phyloP scores from a whole-genome alignment of 495 filamentous ascomycete genomes.

The Tuber melanosporum region DNA sequence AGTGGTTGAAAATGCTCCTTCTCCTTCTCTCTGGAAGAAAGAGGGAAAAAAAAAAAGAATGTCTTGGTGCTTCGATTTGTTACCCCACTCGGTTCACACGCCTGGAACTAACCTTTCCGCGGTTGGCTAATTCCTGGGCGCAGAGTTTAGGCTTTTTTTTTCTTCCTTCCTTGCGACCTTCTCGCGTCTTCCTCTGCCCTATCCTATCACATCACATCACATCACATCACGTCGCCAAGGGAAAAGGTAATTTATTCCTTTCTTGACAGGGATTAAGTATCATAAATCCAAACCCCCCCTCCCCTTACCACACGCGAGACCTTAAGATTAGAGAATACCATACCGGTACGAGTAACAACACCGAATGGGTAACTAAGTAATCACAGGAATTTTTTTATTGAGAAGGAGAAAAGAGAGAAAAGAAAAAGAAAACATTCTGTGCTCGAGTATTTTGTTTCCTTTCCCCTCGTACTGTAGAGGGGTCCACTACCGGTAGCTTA shows the following conservation, averaged over 20 bases:
- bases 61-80: constrained; percentile 3
- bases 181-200: constrained; percentile 33
- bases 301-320: neutral
- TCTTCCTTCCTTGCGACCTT: constrained; percentile 24
- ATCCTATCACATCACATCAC: constrained; percentile 26
- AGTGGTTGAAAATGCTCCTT: constrained; percentile 13
- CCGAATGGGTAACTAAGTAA: neutral
- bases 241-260: neutral
- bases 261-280: neutral
- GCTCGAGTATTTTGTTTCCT: neutral
- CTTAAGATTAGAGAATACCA: neutral
- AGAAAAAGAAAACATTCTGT: neutral
- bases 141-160: constrained; percentile 29
- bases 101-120: constrained; percentile 5
- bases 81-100: neutral
- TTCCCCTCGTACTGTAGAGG: neutral
- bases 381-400: neutral
- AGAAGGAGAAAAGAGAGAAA: constrained; percentile 5
- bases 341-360: neutral
- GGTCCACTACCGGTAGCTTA: neutral
- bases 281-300: neutral
- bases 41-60: neutral
- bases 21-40: neutral
- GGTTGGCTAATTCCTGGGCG: constrained; percentile 30
- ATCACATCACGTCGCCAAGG: neutral